Evolutionary conservation across 1,284 basidiomycete genomes (phyloP).

Genomic region (Ganoderma sinense): DNA sequence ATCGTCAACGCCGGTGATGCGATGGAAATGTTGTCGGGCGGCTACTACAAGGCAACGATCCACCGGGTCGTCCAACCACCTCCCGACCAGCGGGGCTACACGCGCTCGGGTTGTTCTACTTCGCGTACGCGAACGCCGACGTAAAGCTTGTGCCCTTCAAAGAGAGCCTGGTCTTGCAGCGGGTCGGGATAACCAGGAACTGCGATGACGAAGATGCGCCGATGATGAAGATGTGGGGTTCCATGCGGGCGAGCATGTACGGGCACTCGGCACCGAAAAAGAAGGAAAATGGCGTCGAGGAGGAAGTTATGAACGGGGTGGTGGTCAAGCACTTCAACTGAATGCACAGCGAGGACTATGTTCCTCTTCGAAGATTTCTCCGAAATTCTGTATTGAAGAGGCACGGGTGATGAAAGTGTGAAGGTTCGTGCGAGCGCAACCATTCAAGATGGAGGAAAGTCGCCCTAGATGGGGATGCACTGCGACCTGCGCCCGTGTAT

Average conservation of each 20-base stretch:
- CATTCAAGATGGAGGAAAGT: too few relatives aligned
- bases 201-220: constrained; percentile 43
- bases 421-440: too few relatives aligned
- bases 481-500: too few relatives aligned
- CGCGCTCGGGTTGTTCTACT: constrained; percentile 64
- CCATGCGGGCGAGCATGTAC: constrained; percentile 41
- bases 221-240: constrained; percentile 47
- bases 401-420: too few relatives aligned
- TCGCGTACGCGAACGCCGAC: constrained; percentile 39
- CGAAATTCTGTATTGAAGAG: too few relatives aligned
- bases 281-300: constrained; percentile 48
- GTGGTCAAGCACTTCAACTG: constrained; percentile 54
- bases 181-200: constrained; percentile 40
- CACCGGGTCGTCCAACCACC: constrained; percentile 54
- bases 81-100: constrained; percentile 52
- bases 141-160: constrained; percentile 46
- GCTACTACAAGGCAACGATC: constrained; percentile 48
- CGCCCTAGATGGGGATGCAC: too few relatives aligned
- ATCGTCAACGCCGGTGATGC: constrained; percentile 68
- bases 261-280: constrained; percentile 41
- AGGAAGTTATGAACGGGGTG: constrained; percentile 51
- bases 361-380: too few relatives aligned
- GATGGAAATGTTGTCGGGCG: constrained; percentile 62
- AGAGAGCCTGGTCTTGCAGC: constrained; percentile 50
- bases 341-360: background rate